Evolutionary conservation across 305 asterid species (phyloP), one percentile per base, ranked within the genome.

Genomic region (Fraxinus velutina): DNA sequence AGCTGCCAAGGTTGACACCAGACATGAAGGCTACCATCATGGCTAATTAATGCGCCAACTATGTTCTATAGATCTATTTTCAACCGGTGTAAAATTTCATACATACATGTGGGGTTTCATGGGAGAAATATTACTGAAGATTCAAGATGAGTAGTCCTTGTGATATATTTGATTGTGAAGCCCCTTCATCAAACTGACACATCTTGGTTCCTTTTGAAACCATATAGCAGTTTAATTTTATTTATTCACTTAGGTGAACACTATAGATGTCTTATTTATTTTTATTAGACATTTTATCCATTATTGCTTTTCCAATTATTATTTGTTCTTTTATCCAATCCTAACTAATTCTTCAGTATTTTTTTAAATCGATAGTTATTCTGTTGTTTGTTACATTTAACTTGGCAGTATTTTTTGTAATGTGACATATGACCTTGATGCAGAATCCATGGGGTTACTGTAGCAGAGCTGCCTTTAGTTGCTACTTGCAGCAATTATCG

Each of bases 401-500:
- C 37, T 73, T 64, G 27, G 34, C 15, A 64, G 2, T 70, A 81
- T 75, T 33, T 79, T 78, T 83, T 72, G 55, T 79, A 2, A 83
- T 83, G 77, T 68, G 74, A 82, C 70, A 24, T 82, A 84, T 68
- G 68, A 83, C 55, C 73, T 77, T 82, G 66, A 86, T 88, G 80
- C 87, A 94, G 99, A 90, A 88, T 96, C 86, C 99, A 96, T 21
- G 97, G 99, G 77, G 91, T 87, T 78, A 86, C 86, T 82, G 96
- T 95, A 79, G 99, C 99, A 57, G 99, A 95, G 89, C 83, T 95
- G 94, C 99, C 99, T 77, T 90, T 95, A 50, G 87, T 95, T 80
- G 99, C 98, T 77, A 95, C 99, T 44, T 95, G 99, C 87, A 92
- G 92, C 87, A 92, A 89, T 86, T 87, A 91, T 86, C 97, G 97